Percentiles rank a stretch among this genome's conserved stretches.
Conservation (phyloP, 495 filamentous ascomycete genomes). For the Trichoderma erinaceum region DNA sequence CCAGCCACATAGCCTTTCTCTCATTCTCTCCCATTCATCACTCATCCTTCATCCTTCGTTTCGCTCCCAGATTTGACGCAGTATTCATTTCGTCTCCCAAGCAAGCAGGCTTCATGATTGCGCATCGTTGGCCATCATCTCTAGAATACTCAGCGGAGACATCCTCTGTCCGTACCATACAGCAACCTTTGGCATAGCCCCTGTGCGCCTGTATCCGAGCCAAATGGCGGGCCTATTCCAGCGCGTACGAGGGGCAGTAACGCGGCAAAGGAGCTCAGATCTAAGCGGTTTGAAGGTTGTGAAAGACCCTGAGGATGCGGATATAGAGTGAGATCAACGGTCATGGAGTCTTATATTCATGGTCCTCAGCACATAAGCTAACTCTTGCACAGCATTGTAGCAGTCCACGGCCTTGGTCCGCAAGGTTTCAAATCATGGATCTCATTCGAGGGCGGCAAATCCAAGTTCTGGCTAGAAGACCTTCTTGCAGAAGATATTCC, state of each 20-base stretch:
- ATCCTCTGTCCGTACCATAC: no score
- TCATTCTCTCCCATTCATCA: neutral
- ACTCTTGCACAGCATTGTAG: conserved; percentile 17
- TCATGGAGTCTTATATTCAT: neutral
- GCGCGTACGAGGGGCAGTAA: neutral
- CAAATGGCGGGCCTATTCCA: conserved; percentile 10
- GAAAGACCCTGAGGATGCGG: neutral
- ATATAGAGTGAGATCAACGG: conserved; percentile 7
- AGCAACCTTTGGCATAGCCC: neutral
- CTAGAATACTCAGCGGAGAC: neutral
- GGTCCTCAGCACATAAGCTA: conserved; percentile 35
- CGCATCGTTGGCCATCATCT: neutral
- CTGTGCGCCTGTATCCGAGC: neutral
- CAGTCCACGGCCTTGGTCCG: conserved; percentile 19
- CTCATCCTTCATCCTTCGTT: neutral
- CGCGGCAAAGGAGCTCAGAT: neutral
- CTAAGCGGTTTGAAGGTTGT: conserved; percentile 5
- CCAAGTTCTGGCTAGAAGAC: conserved; percentile 28
- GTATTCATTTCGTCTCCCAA: neutral
- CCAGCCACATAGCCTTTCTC: conserved; percentile 5
- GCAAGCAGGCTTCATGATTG: neutral
- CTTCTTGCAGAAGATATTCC: conserved; percentile 28
- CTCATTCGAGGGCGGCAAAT: conserved; percentile 14
- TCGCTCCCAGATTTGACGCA: neutral
- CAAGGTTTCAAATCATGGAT: conserved; percentile 18